Percentiles rank a stretch among this genome's conserved stretches.
phyloP scores from a whole-genome alignment of 176 grass and related monocot genomes.

The Oryza coarctata region DNA sequence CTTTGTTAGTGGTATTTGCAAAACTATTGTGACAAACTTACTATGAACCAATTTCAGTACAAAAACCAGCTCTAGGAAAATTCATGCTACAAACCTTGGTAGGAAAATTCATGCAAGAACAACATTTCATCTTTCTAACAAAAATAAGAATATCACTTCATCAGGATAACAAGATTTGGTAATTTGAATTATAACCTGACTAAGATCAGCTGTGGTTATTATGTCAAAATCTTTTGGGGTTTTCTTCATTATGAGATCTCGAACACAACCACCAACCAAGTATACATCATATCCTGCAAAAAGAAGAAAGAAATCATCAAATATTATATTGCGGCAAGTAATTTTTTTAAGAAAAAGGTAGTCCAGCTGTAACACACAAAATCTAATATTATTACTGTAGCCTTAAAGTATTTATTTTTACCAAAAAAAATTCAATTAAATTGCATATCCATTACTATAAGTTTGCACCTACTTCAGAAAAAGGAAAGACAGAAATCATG shows the following conservation, averaged over 20 bases:
- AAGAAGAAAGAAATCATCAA: constrained; percentile 24
- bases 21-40: constrained; percentile 14
- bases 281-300: constrained; percentile 89
- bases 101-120: constrained; percentile 3
- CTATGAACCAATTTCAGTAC: not conserved
- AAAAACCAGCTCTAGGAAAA: constrained; percentile 9
- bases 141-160: not conserved
- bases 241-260: constrained; percentile 95
- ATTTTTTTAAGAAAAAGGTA: not conserved
- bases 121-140: not conserved
- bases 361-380: constrained; percentile 10
- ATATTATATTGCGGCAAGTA: not conserved
- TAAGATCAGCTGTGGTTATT: constrained; percentile 89
- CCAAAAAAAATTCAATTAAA: not conserved
- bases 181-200: constrained; percentile 66
- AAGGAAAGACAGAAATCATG: not conserved
- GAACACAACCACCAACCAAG: constrained; percentile 90
- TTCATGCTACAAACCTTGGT: not conserved
- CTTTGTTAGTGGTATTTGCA: not conserved
- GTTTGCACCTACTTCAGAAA: not conserved
- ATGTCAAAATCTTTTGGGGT: constrained; percentile 95
- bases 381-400: not conserved
- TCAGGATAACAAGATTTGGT: constrained; percentile 17
- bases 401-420: not conserved
- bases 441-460: not conserved